Base-by-base conservation (phyloP, 2,329 filamentous ascomycete genomes). In the Blumeria graminis region DNA sequence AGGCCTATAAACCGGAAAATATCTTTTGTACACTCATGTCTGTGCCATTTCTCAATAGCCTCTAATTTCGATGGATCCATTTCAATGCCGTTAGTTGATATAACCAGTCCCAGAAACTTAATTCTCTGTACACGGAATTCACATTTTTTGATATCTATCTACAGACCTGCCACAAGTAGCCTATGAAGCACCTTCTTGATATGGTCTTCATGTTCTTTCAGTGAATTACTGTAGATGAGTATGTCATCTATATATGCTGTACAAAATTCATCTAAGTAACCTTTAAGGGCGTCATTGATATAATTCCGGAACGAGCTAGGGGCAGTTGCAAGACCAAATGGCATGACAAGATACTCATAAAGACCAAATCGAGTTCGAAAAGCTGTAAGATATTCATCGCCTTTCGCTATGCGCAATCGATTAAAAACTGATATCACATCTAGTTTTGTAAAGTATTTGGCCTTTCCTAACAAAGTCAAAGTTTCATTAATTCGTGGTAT, bases 191-290 rank as follows among this genome's bases (percentile, higher is more conserved):
- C 34, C 34, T 39, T 38, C 13, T 22, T 38, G 6, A 54, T 14
- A 39, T 38, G 51, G 13, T 22, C 16, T 16, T 54, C 1, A 22
- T 54, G 51, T 38, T 38, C 34, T 16, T 54, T 14, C 6, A 54
- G 9, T 1, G 14, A 16, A 2, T 54, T 8, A 18, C 51, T 54
- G 10, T 60, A 55, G 3, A 61, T 58, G 33, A 46, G 10, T 35
- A 34, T 35, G 3, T 51, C 46, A 18, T 51, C 46, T 3, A 51
- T 33, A 18, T 51, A 51, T 3, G 46, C 10, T 1, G 18, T n/a
- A 33, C 46, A 51, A 34, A 51, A 51, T 2, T 51, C 22, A 51
- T 51, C 46, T 5, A 51, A 10, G 18, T 51, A 51, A 3, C 18
- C 46, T 32, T 10, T 28, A 6, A 51, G 33, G 4, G 46, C 33